These are phyloP conservation scores for Aspergillus sergii DNA, from an alignment of 2,329 filamentous ascomycete genomes.

Conservation along the genomic window DNA sequence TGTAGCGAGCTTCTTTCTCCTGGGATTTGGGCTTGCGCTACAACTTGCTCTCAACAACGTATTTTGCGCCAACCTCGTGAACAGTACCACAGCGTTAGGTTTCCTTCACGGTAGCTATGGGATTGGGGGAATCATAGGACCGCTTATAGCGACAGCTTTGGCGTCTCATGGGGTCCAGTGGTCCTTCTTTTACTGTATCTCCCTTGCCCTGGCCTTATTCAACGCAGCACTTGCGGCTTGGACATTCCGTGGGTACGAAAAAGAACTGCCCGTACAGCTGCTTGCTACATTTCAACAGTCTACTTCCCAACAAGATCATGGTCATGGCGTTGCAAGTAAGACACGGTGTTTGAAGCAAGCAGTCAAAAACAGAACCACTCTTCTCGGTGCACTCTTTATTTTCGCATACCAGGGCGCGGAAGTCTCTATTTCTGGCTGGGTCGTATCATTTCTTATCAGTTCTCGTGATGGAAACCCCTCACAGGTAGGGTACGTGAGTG, in stretches of 20 bases:
- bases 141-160: constrained; percentile 74
- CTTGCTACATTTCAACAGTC: constrained; percentile 48
- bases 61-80: constrained; percentile 57
- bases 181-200: constrained; percentile 73
- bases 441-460: constrained; percentile 80
- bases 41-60: constrained; percentile 60
- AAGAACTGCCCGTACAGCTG: constrained; percentile 54
- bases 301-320: constrained; percentile 41
- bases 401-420: constrained; percentile 86
- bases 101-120: constrained; percentile 49
- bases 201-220: constrained; percentile 59
- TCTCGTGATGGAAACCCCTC: constrained; percentile 70
- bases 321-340: constrained; percentile 29
- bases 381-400: constrained; percentile 78
- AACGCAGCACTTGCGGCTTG: constrained; percentile 64
- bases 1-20: constrained; percentile 64
- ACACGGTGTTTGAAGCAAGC: constrained; percentile 49
- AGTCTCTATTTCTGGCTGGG: constrained; percentile 82
- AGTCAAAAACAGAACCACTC: constrained; percentile 58
- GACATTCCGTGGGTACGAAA: constrained; percentile 59
- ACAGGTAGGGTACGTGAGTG: constrained; percentile 73
- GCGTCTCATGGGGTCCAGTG: constrained; percentile 64
- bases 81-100: constrained; percentile 53
- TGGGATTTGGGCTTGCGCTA: constrained; percentile 57
- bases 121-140: constrained; percentile 64